Percentiles rank a stretch among this genome's conserved stretches.
phyloP scores from a whole-genome alignment of 305 asterid genomes.

The Ilex paraguariensis region DNA sequence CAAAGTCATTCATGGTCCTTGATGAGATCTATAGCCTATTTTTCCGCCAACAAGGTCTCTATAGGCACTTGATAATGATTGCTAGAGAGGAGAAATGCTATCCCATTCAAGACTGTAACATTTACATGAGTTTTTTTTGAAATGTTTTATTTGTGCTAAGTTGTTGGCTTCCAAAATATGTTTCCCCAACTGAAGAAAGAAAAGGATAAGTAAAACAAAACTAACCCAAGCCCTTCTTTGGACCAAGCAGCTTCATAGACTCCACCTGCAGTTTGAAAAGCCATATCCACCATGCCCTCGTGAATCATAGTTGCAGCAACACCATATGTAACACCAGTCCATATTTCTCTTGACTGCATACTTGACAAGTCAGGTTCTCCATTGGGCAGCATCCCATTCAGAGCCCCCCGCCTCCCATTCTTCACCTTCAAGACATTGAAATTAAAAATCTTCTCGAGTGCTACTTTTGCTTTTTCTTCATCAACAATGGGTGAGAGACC shows the following conservation, averaged over 20 bases:
- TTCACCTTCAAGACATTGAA: constrained; percentile 80
- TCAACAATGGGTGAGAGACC: constrained; percentile 81
- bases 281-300: constrained; percentile 68
- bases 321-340: constrained; percentile 91
- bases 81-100: too few species aligned
- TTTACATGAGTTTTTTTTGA: too few species aligned
- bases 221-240: constrained; percentile 74
- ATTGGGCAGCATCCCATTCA: constrained; percentile 84
- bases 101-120: too few species aligned
- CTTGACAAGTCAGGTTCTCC: constrained; percentile 70
- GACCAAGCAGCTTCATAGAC: constrained; percentile 84
- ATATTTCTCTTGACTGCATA: constrained; percentile 90
- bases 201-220: constrained; percentile 9
- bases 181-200: constrained; percentile 5
- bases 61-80: too few species aligned
- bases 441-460: constrained; percentile 65
- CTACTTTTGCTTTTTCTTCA: constrained; percentile 65
- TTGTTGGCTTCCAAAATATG: background rate
- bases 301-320: constrained; percentile 93
- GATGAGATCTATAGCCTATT: too few species aligned
- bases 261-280: constrained; percentile 82
- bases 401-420: constrained; percentile 79
- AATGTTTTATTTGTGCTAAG: background rate
- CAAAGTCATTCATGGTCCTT: too few species aligned
- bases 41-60: too few species aligned